Percentiles rank a stretch among this genome's conserved stretches.
These are phyloP conservation scores for Panus rudis DNA, from an alignment of 768 basidiomycete genomes.

Conservation along the genomic window DNA sequence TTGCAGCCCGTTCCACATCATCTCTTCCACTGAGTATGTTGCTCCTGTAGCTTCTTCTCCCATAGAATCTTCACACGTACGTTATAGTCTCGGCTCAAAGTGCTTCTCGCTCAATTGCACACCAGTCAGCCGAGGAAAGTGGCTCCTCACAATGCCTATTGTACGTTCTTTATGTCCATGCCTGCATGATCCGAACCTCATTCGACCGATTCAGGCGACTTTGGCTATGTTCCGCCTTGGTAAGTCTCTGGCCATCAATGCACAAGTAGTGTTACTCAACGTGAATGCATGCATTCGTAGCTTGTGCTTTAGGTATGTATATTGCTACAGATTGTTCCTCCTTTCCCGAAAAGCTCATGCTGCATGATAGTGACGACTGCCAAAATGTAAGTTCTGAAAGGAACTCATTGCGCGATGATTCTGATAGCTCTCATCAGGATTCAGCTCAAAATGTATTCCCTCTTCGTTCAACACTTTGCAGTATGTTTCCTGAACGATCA, in stretches of 20 bases:
- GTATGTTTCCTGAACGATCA: not conserved
- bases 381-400: constrained; percentile 11
- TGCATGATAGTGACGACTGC: not conserved
- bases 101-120: not conserved
- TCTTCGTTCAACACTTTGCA: too few relatives aligned
- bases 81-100: too few relatives aligned
- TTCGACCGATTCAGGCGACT: not conserved
- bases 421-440: constrained; percentile 12
- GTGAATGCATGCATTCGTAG: not conserved
- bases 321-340: not conserved
- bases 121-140: constrained; percentile 19
- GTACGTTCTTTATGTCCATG: constrained; percentile 1
- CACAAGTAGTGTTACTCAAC: not conserved
- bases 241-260: not conserved
- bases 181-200: not conserved
- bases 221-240: constrained; percentile 7
- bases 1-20: not conserved
- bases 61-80: constrained; percentile 18
- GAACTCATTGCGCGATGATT: constrained; percentile 15
- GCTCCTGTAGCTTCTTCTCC: constrained; percentile 18
- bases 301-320: constrained; percentile 7
- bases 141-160: constrained; percentile 6
- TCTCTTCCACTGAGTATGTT: not conserved
- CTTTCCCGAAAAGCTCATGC: not conserved
- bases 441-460: not conserved